phyloP scores from a whole-genome alignment of 2,329 filamentous ascomycete genomes.

The Aureobasidium sp. region DNA sequence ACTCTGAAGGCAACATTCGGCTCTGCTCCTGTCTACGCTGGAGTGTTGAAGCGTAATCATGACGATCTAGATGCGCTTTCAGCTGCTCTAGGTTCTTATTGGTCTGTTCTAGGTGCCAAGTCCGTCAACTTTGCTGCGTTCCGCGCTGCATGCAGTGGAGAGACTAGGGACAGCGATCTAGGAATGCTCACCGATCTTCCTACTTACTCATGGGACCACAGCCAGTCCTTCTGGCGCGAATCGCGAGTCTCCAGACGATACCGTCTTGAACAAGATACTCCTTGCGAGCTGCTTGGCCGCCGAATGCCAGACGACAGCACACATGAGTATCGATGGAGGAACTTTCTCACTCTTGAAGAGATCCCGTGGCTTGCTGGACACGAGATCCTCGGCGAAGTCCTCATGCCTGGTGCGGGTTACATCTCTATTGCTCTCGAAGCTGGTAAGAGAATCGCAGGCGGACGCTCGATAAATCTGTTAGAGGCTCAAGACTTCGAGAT shows the following conservation, averaged over 20 bases:
- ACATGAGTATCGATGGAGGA: slow-evolving; percentile 16
- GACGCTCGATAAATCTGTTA: slow-evolving; percentile 16
- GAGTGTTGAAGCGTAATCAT: too few species aligned
- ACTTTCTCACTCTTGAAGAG: slow-evolving; percentile 14
- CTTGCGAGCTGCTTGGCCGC: slow-evolving; percentile 18
- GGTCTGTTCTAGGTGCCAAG: too few species aligned
- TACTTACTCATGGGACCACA: slow-evolving; percentile 20
- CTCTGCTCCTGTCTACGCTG: too few species aligned
- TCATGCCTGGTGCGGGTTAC: slow-evolving; percentile 20
- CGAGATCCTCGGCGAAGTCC: slow-evolving; percentile 14
- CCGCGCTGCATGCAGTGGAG: too few species aligned
- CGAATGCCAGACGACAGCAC: not conserved
- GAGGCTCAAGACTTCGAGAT: slow-evolving; percentile 21
- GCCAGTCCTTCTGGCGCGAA: slow-evolving; percentile 18
- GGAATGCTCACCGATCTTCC: slow-evolving; percentile 16
- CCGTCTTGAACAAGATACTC: not conserved
- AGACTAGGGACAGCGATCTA: too few species aligned
- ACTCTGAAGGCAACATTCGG: too few species aligned
- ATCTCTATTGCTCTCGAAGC: slow-evolving; percentile 17
- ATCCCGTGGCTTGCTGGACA: slow-evolving; percentile 18
- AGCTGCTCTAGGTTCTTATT: too few species aligned
- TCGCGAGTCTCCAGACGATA: not conserved
- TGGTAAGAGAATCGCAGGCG: not conserved
- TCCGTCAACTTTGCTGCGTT: too few species aligned
- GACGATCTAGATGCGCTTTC: too few species aligned